These are phyloP conservation scores for Ambrosia hybrid DNA, from an alignment of 140 eudicot genomes.

Conservation along the genomic window DNA sequence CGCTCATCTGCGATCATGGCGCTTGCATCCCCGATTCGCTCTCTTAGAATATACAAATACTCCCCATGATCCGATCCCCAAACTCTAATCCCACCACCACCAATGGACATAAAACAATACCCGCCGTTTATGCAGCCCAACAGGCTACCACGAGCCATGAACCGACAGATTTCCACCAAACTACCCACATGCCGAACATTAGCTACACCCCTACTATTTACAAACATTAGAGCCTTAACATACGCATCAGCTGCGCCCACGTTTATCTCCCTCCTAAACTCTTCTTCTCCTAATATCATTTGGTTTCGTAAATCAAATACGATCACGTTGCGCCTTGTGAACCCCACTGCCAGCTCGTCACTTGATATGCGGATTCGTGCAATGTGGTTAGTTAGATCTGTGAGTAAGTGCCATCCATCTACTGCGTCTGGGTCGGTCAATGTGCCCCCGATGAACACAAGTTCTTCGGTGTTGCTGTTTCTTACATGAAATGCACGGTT, in stretches of 20 bases:
- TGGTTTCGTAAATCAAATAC: constrained; percentile 60
- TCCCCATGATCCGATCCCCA: constrained; percentile 72
- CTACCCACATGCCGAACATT: constrained; percentile 49
- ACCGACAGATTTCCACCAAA: constrained; percentile 66
- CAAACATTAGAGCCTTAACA: constrained; percentile 43
- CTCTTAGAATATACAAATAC: constrained; percentile 55
- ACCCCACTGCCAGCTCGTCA: constrained; percentile 60
- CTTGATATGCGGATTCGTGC: constrained; percentile 68
- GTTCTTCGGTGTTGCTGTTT: constrained; percentile 64
- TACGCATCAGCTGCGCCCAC: constrained; percentile 63
- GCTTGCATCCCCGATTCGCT: constrained; percentile 53
- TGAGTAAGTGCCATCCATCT: constrained; percentile 79
- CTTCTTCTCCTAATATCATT: constrained; percentile 55
- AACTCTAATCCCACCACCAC: constrained; percentile 59
- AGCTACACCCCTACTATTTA: constrained; percentile 55
- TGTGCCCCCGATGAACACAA: constrained; percentile 64
- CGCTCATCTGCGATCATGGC: constrained; percentile 61
- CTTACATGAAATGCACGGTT: constrained; percentile 79
- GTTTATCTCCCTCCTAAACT: constrained; percentile 37
- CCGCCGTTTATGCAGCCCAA: constrained; percentile 75
- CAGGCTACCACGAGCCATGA: constrained; percentile 47
- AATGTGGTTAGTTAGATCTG: constrained; percentile 53
- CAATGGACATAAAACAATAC: constrained; percentile 47
- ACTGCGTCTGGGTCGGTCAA: constrained; percentile 85
- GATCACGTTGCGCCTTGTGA: constrained; percentile 51